Evolutionary conservation across 257 asterid genomes (phyloP).

Genomic region (Nicotiana attenuata): DNA sequence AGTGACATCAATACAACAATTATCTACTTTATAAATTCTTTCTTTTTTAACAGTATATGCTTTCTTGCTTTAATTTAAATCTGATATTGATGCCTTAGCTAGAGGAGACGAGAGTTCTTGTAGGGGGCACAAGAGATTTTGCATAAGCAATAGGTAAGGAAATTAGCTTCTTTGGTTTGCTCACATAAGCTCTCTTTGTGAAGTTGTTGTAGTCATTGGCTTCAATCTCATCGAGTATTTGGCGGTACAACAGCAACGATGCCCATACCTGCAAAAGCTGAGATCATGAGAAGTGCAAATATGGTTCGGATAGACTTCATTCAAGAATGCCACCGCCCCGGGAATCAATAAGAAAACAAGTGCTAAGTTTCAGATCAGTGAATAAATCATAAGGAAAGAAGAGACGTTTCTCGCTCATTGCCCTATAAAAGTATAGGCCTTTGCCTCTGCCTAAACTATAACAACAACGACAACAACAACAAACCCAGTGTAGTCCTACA

Average conservation of each 20-base stretch:
- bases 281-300: background rate
- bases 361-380: too few species aligned
- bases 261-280: slow-evolving; percentile 73
- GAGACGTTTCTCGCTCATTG: too few species aligned
- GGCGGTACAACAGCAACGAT: slow-evolving; percentile 59
- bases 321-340: too few species aligned
- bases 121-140: slow-evolving; percentile 71
- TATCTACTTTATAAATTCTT: background rate
- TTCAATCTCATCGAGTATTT: slow-evolving; percentile 91
- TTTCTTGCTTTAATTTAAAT: background rate
- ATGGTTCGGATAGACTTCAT: too few species aligned
- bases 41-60: background rate
- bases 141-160: slow-evolving; percentile 89
- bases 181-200: slow-evolving; percentile 84
- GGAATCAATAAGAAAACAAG: too few species aligned
- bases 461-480: too few species aligned
- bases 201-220: slow-evolving; percentile 96
- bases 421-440: too few species aligned
- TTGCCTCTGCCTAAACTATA: too few species aligned
- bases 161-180: slow-evolving; percentile 80
- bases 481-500: too few species aligned
- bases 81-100: slow-evolving; percentile 40
- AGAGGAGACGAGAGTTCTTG: slow-evolving; percentile 30
- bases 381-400: too few species aligned
- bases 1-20: background rate